phyloP scores from a whole-genome alignment of 768 basidiomycete genomes.

The Podaxis rugospora region DNA sequence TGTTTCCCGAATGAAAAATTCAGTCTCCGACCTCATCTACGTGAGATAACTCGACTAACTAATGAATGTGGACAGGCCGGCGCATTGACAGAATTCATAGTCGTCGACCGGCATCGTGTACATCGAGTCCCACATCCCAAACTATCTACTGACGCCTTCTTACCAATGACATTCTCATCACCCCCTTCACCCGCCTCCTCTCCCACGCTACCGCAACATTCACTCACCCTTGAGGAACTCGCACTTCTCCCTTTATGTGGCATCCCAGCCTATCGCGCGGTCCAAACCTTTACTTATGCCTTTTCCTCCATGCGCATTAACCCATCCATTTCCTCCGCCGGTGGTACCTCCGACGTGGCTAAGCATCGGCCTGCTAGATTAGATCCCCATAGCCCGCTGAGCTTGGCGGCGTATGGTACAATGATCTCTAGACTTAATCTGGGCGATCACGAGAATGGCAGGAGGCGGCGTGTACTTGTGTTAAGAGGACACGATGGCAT shows the following conservation, averaged over 20 bases:
- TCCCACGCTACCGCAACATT: slow-evolving; percentile 12
- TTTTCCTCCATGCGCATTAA: slow-evolving; percentile 27
- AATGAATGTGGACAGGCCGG: slow-evolving; percentile 53
- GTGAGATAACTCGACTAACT: background rate
- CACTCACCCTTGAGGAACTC: slow-evolving; percentile 61
- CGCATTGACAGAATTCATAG: slow-evolving; percentile 84
- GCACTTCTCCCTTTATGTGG: slow-evolving; percentile 78
- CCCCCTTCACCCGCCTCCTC: slow-evolving; percentile 20
- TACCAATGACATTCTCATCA: slow-evolving; percentile 5
- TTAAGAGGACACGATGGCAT: slow-evolving; percentile 70
- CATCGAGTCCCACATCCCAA: slow-evolving; percentile 67
- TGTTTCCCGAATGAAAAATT: slow-evolving; percentile 8
- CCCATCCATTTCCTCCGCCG: background rate
- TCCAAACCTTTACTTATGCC: slow-evolving; percentile 59
- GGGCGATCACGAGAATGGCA: slow-evolving; percentile 19
- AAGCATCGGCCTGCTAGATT: slow-evolving; percentile 1
- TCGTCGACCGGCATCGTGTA: slow-evolving; percentile 74
- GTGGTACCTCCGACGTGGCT: slow-evolving; percentile 1
- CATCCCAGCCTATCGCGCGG: slow-evolving; percentile 77
- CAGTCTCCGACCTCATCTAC: background rate
- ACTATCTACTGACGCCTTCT: background rate
- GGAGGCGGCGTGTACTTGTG: slow-evolving; percentile 45
- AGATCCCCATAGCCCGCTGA: background rate
- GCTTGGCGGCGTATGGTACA: slow-evolving; percentile 7
- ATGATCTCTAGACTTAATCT: slow-evolving; percentile 9